phyloP scores from a whole-genome alignment of 108 stramenopile genomes.

The Skeletonema grethae region DNA sequence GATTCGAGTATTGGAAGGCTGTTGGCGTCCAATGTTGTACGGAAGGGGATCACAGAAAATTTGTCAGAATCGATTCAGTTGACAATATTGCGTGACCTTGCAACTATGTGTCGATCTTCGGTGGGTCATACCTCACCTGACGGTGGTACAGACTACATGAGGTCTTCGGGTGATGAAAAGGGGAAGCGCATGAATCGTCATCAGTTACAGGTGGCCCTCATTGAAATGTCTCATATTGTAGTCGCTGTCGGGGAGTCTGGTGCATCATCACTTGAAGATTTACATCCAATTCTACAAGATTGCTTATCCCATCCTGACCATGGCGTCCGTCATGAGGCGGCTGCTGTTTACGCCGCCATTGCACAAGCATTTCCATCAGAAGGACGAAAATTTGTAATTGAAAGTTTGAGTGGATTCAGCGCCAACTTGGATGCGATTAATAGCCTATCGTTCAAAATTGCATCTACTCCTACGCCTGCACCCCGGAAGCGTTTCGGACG shows the following conservation, averaged over 20 bases:
- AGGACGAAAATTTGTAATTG: conserved; percentile 58
- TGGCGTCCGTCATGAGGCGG: conserved; percentile 85
- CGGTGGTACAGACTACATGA: conserved; percentile 21
- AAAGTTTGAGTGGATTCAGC: conserved; percentile 40
- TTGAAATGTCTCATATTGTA: conserved; percentile 83
- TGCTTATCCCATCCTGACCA: conserved; percentile 72
- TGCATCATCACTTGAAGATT: conserved; percentile 67
- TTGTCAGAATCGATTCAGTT: conserved; percentile 75
- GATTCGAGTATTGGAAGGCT: conserved; percentile 73
- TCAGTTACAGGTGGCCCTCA: conserved; percentile 78
- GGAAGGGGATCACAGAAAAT: conserved; percentile 73
- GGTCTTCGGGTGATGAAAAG: conserved; percentile 19
- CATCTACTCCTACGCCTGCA: conserved; percentile 15
- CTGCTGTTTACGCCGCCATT: conserved; percentile 66
- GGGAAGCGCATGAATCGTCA: conserved; percentile 53
- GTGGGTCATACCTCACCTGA: conserved; percentile 14
- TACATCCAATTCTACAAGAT: conserved; percentile 54
- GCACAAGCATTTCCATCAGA: conserved; percentile 60
- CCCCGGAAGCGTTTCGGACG: conserved; percentile 32
- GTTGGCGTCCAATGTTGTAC: conserved; percentile 58
- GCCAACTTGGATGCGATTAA: conserved; percentile 47
- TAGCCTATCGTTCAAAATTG: conserved; percentile 19
- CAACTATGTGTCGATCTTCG: conserved; percentile 39
- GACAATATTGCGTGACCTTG: conserved; percentile 64
- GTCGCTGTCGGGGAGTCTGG: conserved; percentile 73